phyloP scores from a whole-genome alignment of 1,284 basidiomycete species.

The Coniferiporia weirii region DNA sequence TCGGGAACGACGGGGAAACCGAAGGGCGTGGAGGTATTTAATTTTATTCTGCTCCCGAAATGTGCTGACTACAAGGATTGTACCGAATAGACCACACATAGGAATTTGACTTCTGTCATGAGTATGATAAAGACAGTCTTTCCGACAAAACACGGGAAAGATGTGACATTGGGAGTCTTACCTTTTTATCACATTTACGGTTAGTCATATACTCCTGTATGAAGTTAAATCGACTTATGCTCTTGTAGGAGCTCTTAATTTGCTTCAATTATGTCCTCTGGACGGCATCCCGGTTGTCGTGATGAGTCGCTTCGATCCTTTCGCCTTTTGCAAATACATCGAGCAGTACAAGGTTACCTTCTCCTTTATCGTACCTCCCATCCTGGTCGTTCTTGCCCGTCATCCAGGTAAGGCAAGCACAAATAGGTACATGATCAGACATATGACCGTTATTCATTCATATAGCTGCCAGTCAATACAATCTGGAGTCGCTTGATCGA shows the following conservation, averaged over 20 bases:
- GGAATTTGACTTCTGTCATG: slow-evolving; percentile 51
- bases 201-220: slow-evolving; percentile 21
- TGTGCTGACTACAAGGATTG: neutral
- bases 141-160: slow-evolving; percentile 35
- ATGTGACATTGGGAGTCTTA: slow-evolving; percentile 51
- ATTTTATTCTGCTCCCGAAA: neutral
- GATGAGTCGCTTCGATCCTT: slow-evolving; percentile 70
- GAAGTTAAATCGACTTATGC: neutral
- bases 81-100: slow-evolving; percentile 51
- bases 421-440: neutral
- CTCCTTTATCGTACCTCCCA: slow-evolving; percentile 77
- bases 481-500: slow-evolving; percentile 56
- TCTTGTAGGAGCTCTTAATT: slow-evolving; percentile 43
- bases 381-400: slow-evolving; percentile 68
- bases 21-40: slow-evolving; percentile 39
- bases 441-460: slow-evolving; percentile 15
- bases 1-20: slow-evolving; percentile 63
- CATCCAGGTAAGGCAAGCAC: slow-evolving; percentile 43
- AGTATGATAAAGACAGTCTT: slow-evolving; percentile 40
- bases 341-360: slow-evolving; percentile 60
- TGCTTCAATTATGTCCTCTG: slow-evolving; percentile 58
- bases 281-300: slow-evolving; percentile 60
- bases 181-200: slow-evolving; percentile 62
- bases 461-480: slow-evolving; percentile 62
- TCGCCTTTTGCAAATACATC: slow-evolving; percentile 60